Conservation (phyloP, 805 yeast species). For the Wickerhamiella shivajii region DNA sequence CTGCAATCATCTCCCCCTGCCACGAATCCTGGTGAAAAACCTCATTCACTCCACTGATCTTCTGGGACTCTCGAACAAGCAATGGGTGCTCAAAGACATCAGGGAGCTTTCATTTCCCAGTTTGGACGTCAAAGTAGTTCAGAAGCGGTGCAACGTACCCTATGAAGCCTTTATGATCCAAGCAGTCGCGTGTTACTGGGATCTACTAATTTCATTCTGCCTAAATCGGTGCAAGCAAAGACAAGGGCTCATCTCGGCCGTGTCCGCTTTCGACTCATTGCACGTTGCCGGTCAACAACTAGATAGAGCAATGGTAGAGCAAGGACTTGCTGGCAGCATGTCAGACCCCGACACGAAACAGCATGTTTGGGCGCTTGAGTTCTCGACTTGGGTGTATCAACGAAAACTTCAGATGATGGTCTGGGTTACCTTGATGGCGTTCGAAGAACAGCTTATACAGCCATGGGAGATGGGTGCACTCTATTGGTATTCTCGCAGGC, state of each 20-base stretch:
- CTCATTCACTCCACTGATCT: slow-evolving; percentile 10
- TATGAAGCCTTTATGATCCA: slow-evolving; percentile 22
- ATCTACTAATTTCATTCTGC: slow-evolving; percentile 31
- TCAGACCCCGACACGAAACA: slow-evolving; percentile 18
- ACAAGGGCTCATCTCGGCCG: slow-evolving; percentile 47
- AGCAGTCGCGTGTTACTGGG: slow-evolving; percentile 32
- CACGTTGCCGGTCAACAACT: slow-evolving; percentile 60
- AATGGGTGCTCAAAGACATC: slow-evolving; percentile 29
- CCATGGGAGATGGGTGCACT: slow-evolving; percentile 52
- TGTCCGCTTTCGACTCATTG: slow-evolving; percentile 57
- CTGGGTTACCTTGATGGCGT: slow-evolving; percentile 56
- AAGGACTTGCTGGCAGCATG: slow-evolving; percentile 14
- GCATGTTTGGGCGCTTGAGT: slow-evolving; percentile 37
- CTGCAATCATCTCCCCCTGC: slow-evolving; percentile 18
- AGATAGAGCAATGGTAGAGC: slow-evolving; percentile 33
- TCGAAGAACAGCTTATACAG: slow-evolving; percentile 60
- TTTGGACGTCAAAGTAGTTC: slow-evolving; percentile 23
- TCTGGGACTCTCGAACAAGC: slow-evolving; percentile 11
- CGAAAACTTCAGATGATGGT: slow-evolving; percentile 58
- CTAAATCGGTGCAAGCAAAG: slow-evolving; percentile 75
- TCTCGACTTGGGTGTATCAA: slow-evolving; percentile 55
- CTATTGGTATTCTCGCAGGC: slow-evolving; percentile 51
- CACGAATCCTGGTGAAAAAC: slow-evolving; percentile 19
- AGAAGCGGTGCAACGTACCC: slow-evolving; percentile 16
- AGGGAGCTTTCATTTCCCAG: slow-evolving; percentile 30